phyloP scores from a whole-genome alignment of 116 monocot species.

The Cymodocea nodosa region DNA sequence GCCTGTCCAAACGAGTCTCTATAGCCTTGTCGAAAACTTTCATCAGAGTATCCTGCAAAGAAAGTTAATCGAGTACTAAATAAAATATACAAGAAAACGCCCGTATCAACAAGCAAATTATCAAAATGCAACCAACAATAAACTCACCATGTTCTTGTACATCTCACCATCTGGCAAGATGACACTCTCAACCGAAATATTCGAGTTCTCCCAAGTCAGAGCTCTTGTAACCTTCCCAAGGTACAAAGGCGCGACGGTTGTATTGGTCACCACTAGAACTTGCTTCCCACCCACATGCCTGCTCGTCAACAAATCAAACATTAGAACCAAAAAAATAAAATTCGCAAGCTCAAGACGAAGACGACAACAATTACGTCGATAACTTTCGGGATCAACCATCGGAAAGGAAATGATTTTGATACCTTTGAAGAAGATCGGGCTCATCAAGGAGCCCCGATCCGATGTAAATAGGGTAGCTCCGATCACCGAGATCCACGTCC shows the following conservation, averaged over 20 bases:
- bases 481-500: conserved; percentile 78
- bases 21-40: conserved; percentile 98
- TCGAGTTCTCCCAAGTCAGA: conserved; percentile 53
- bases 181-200: conserved; percentile 73
- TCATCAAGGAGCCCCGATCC: conserved; percentile 74
- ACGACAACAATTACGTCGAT: not conserved
- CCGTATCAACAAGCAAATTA: not conserved
- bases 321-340: not conserved
- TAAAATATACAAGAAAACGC: not conserved
- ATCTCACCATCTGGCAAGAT: conserved; percentile 92
- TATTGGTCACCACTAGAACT: conserved; percentile 95
- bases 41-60: conserved; percentile 77
- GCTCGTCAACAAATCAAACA: not conserved
- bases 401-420: not conserved
- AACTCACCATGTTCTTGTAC: conserved; percentile 87
- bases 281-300: conserved; percentile 89
- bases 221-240: conserved; percentile 61
- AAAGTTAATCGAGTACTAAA: not conserved
- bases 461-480: conserved; percentile 96
- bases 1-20: conserved; percentile 66
- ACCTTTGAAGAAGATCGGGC: conserved; percentile 91
- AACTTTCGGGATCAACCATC: not conserved
- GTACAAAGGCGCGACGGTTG: conserved; percentile 85
- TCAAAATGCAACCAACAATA: not conserved
- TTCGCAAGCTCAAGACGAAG: not conserved